phyloP scores from a whole-genome alignment of 164 flowering plant genomes.

The Vitis amurensis region DNA sequence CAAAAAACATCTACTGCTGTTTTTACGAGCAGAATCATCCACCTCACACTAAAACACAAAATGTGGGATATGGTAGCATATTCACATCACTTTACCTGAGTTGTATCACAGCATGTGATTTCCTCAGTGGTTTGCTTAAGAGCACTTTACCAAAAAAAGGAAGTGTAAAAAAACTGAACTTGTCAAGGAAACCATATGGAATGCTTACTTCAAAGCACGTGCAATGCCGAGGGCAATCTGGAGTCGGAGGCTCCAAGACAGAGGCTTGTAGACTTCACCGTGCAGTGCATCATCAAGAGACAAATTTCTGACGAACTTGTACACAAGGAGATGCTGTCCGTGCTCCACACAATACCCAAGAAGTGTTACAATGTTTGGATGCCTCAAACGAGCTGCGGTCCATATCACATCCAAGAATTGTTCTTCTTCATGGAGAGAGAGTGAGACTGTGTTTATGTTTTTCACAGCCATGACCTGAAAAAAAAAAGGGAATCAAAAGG shows the following conservation, averaged over 20 bases:
- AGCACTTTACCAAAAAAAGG: no score
- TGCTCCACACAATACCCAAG: conserved; percentile 75
- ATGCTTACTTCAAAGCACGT: conserved; percentile 69
- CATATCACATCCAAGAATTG: conserved; percentile 64
- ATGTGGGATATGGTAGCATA: no score
- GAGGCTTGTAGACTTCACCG: conserved; percentile 32
- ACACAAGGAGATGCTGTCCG: conserved; percentile 73
- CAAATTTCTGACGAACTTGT: conserved; percentile 58
- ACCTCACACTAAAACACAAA: no score
- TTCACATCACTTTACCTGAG: no score
- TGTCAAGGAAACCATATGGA: neutral
- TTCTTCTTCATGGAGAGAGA: conserved; percentile 72
- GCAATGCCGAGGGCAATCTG: conserved; percentile 72
- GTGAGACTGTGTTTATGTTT: conserved; percentile 43
- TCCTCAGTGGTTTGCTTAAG: no score
- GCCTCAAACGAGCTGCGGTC: conserved; percentile 58
- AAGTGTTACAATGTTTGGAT: conserved; percentile 72
- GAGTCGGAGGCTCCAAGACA: conserved; percentile 69
- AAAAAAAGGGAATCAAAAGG: neutral
- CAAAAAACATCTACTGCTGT: neutral
- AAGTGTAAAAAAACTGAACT: neutral
- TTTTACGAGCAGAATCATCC: no score
- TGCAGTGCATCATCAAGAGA: conserved; percentile 73
- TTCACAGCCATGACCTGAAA: conserved; percentile 69
- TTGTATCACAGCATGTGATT: no score